phyloP scores from a whole-genome alignment of 2,329 filamentous ascomycete genomes.

The Sarocladium oryzae region DNA sequence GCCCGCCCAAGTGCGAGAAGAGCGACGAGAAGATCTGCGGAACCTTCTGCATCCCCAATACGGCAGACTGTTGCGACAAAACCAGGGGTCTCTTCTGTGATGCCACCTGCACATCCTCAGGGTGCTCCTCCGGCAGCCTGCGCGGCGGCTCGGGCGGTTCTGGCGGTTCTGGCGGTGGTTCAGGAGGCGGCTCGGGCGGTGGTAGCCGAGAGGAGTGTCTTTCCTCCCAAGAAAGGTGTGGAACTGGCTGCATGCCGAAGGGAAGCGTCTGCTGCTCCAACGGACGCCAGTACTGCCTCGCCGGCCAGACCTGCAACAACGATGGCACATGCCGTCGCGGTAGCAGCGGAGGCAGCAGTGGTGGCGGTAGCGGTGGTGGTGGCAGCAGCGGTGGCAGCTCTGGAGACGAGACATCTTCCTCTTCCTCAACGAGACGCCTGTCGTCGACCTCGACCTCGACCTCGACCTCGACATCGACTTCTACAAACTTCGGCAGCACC shows the following conservation, averaged over 20 bases:
- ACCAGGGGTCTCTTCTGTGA: slow-evolving; percentile 9
- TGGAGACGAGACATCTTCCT: neutral
- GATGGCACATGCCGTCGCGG: slow-evolving; percentile 11
- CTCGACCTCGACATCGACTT: neutral
- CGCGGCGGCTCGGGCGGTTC: neutral
- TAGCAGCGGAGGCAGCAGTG: neutral
- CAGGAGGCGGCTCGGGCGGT: neutral
- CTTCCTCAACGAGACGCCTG: no score
- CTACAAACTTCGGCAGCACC: neutral
- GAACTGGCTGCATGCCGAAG: slow-evolving; percentile 16
- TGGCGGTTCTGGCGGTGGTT: neutral
- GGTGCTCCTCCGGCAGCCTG: neutral
- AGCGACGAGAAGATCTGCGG: slow-evolving; percentile 17
- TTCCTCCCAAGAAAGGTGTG: slow-evolving; percentile 14
- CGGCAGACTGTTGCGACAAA: slow-evolving; percentile 11
- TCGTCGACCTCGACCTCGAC: neutral
- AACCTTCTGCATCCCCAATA: slow-evolving; percentile 16
- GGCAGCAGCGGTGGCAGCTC: neutral
- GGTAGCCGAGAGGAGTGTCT: neutral
- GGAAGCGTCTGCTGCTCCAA: slow-evolving; percentile 13
- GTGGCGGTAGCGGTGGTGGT: neutral
- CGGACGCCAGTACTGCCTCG: slow-evolving; percentile 9
- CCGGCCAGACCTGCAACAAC: slow-evolving; percentile 11
- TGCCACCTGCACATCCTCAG: slow-evolving; percentile 3
- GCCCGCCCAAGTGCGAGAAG: slow-evolving; percentile 19